Conservation (phyloP, 2,329 filamentous ascomycete genomes). For the Curvularia verruculosa region DNA sequence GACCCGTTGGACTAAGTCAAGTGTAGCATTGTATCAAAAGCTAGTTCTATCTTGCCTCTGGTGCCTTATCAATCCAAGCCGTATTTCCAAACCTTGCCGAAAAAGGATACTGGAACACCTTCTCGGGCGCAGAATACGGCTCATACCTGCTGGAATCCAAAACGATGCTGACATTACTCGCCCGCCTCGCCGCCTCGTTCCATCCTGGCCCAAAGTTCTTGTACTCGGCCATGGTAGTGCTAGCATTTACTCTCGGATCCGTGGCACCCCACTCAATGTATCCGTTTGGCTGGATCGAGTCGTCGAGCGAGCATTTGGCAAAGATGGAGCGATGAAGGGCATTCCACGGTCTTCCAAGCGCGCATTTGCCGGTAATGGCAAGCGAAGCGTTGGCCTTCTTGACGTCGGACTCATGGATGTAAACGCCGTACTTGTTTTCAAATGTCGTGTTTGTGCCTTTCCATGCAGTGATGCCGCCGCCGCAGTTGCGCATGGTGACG, state of each 20-base stretch:
- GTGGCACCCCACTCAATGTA: constrained; percentile 61
- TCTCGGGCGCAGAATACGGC: constrained; percentile 29
- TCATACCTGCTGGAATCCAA: constrained; percentile 48
- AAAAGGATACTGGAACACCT: constrained; percentile 45
- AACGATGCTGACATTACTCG: constrained; percentile 55
- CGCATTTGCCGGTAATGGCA: constrained; percentile 53
- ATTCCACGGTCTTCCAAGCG: constrained; percentile 69
- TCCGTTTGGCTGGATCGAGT: constrained; percentile 59
- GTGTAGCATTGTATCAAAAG: not conserved
- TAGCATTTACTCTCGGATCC: constrained; percentile 46
- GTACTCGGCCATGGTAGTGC: constrained; percentile 65
- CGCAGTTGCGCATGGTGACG: constrained; percentile 64
- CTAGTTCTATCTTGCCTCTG: constrained; percentile 6
- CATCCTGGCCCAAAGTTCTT: constrained; percentile 60
- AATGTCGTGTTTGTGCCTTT: constrained; percentile 71
- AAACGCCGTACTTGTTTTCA: constrained; percentile 70
- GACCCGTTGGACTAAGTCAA: not conserved
- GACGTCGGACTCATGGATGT: constrained; percentile 63
- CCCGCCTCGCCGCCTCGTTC: constrained; percentile 55
- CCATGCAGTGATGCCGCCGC: constrained; percentile 72
- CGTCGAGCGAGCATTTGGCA: constrained; percentile 61
- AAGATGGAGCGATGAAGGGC: constrained; percentile 63
- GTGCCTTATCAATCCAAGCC: constrained; percentile 55
- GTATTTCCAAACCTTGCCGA: constrained; percentile 53
- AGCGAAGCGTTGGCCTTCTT: constrained; percentile 60